Base-by-base conservation (phyloP, 768 basidiomycete species). In the Naganishia onofrii region DNA sequence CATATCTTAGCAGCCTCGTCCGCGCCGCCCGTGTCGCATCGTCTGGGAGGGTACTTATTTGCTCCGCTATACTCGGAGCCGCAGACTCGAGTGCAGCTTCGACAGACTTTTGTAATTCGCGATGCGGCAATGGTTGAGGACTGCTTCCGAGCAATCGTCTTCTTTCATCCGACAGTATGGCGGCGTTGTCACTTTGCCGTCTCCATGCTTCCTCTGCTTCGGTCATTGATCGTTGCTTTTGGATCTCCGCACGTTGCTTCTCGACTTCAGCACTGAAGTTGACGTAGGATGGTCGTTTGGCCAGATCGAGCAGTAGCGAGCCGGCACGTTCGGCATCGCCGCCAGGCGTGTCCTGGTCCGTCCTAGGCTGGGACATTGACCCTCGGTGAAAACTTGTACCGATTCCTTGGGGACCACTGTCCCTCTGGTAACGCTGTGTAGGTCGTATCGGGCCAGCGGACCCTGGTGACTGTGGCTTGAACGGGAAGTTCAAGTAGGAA, bases 131-230 rank as follows among this genome's bases (percentile, higher is more conserved):
- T 7, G 38, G 38, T 29, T n/a, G 23, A 7, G 60, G 60, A 17
- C 60, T 63, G 38, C 7, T n/a, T 42, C 60, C 60, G 42, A 63
- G 23, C 26, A 63, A 63, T 36, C 60, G 60, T 13, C 26, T n/a
- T 9, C 60, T 36, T 19, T 63, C 60, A 2, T 34, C 60, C 7
- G 60, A 63, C 21, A 63, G 38, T 28, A 63, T n/a, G 2, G n/a
- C 23, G 8, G 42, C 60, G 21, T 63, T 63, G 42, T 63, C 60
- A 29, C 60, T 63, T 19, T 44, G 60, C 23, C 60, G 36, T 63
- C 38, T 26, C 60, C 60, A 63, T 1, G 60, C 60, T 26, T 42
- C 57, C 36, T 58, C 32, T 34, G 32, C 60, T 44, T 42, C 4
- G 48, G 48, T n/a, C 21, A 51, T 51, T 26, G 48, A 51, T n/a